These are phyloP conservation scores for fission yeast (Schizosaccharomyces pombe) DNA, from an alignment of 805 yeast genomes.

Conservation along the genomic window DNA sequence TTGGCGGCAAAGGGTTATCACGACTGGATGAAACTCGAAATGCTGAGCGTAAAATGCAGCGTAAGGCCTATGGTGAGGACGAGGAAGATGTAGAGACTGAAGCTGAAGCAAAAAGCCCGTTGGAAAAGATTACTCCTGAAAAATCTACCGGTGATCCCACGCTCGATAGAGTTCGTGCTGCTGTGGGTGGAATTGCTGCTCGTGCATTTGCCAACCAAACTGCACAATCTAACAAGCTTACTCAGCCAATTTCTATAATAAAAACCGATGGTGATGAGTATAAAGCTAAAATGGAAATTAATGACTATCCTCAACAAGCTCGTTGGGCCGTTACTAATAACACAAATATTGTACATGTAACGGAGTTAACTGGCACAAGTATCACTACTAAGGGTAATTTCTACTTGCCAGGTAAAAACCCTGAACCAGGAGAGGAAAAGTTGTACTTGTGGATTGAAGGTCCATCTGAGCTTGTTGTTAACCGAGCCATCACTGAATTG, in stretches of 20 bases:
- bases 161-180: constrained; percentile 6
- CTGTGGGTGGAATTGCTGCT: constrained; percentile 8
- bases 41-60: constrained; percentile 26
- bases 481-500: constrained; percentile 13
- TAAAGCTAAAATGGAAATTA: constrained; percentile 50
- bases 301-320: constrained; percentile 63
- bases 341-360: constrained; percentile 36
- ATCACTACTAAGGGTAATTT: constrained; percentile 64
- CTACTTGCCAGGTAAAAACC: constrained; percentile 36
- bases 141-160: constrained; percentile 7
- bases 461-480: constrained; percentile 12
- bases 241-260: not conserved
- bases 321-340: constrained; percentile 58
- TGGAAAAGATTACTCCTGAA: constrained; percentile 6
- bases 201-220: constrained; percentile 10
- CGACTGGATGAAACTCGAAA: constrained; percentile 43
- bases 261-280: constrained; percentile 24
- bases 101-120: constrained; percentile 7
- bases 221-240: not conserved
- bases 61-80: constrained; percentile 22
- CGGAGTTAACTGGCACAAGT: constrained; percentile 49
- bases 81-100: constrained; percentile 13
- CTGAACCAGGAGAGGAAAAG: constrained; percentile 39
- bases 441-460: constrained; percentile 62
- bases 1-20: constrained; percentile 81